phyloP scores from a whole-genome alignment of 139 green algal genomes.

The Trebouxia sp. region DNA sequence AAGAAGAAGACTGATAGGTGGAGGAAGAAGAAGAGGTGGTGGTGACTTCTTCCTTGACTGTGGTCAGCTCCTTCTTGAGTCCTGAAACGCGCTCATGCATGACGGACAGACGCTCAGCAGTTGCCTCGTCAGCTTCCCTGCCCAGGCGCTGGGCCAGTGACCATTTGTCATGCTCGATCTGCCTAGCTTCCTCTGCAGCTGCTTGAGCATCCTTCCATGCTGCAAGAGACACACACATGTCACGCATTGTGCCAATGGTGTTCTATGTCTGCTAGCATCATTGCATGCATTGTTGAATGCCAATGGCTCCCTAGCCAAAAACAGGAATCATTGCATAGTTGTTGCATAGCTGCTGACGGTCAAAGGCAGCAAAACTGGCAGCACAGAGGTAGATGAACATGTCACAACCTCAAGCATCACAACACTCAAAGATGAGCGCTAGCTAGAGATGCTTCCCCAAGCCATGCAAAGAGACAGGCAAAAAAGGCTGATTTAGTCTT shows the following conservation, averaged over 20 bases:
- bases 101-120: not conserved
- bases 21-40: constrained; percentile 13
- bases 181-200: not conserved
- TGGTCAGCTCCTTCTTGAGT: not conserved
- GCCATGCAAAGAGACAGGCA: too few species aligned
- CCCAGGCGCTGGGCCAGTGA: constrained; percentile 1
- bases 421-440: too few species aligned
- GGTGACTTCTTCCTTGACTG: not conserved
- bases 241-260: too few species aligned
- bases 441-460: too few species aligned
- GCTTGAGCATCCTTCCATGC: constrained; percentile 1
- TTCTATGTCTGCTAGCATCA: too few species aligned
- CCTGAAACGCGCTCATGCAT: constrained; percentile 13
- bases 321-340: too few species aligned
- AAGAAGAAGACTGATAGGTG: not conserved
- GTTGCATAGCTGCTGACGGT: too few species aligned
- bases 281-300: not conserved
- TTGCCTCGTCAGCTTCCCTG: constrained; percentile 13
- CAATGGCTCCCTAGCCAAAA: too few species aligned
- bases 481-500: too few species aligned
- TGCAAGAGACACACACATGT: not conserved
- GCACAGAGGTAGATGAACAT: too few species aligned
- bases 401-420: too few species aligned
- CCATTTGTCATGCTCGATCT: constrained; percentile 12
- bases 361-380: too few species aligned